A percentile compares a stretch with the other conserved stretches of the same genome.
These are phyloP conservation scores for Cyberlindnera xishuangbannaensis DNA, from an alignment of 805 yeast species.

Conservation along the genomic window DNA sequence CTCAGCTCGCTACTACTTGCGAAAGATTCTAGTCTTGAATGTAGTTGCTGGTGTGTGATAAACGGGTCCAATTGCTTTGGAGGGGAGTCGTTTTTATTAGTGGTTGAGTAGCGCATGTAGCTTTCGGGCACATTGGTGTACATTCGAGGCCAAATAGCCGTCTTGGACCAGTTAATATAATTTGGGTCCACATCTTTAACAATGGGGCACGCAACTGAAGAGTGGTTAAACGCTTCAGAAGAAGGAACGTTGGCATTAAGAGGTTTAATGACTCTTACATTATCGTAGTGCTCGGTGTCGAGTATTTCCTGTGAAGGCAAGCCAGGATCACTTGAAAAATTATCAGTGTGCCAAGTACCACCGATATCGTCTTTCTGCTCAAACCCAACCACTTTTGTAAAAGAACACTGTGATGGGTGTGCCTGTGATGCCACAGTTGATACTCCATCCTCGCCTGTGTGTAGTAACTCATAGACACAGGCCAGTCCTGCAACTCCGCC, in stretches of 20 bases:
- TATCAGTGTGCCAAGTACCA: conserved; percentile 38
- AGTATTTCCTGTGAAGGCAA: conserved; percentile 27
- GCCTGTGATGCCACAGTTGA: conserved; percentile 13
- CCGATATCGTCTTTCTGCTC: conserved; percentile 39
- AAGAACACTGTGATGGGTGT: conserved; percentile 12
- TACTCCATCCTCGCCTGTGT: conserved; percentile 25
- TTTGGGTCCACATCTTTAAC: conserved; percentile 24
- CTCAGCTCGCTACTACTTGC: conserved; percentile 25
- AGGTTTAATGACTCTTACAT: conserved; percentile 28
- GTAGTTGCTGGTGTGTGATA: conserved; percentile 32
- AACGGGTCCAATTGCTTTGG: conserved; percentile 30
- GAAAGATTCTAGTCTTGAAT: conserved; percentile 25
- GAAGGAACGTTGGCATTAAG: conserved; percentile 11
- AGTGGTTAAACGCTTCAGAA: conserved; percentile 14
- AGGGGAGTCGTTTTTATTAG: conserved; percentile 16
- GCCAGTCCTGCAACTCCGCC: conserved; percentile 38
- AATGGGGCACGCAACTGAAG: conserved; percentile 18
- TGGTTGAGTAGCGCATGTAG: conserved; percentile 33
- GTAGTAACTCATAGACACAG: conserved; percentile 28
- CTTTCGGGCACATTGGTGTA: conserved; percentile 36
- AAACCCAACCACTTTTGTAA: conserved; percentile 35
- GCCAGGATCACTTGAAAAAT: conserved; percentile 18
- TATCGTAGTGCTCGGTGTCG: conserved; percentile 29
- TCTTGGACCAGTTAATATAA: conserved; percentile 32
- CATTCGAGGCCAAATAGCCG: conserved; percentile 31